Base-by-base conservation (phyloP, 1,284 basidiomycete species). In the Melampsora medusae region DNA sequence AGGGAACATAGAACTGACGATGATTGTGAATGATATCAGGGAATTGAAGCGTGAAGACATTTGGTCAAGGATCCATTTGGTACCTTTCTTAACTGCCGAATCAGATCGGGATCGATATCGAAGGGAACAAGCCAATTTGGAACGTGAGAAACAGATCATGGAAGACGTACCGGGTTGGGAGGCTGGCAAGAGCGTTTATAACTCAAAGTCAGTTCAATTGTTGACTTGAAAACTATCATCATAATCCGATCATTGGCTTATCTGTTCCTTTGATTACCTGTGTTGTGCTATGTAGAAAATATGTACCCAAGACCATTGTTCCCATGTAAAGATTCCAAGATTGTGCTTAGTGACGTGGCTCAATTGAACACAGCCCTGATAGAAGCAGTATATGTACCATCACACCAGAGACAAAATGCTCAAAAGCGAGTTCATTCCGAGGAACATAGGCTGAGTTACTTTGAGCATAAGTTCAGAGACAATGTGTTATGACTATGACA, bases 1-100 rank as follows among this genome's bases (percentile, higher is more conserved):
- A 19, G 14, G 4, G 17, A 25, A 9, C 16, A 22, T 12, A 67
- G 35, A 31, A 33, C 42, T 33, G 42, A 50, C 2, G 1, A 17
- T 7, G 7, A 28, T 33, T 16, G 5, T n/a, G 7, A 31, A 25
- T 19, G 19, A 68, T 69, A 77, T 22, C 83, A 98, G 96, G 84
- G 96, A 99, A 86, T 87, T 99, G 69, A 87, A 91, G 83, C 89
- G 97, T 79, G 96, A 99, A 86, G 91, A 92, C 84, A 89, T 90
- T 61, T 98, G 96, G 96, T 93, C 94, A 78, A 89, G 96, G 79
- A 96, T 99, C 82, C 89, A 99, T 86, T 88, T 98, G 64, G 91
- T 96, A 59, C 96, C 96, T 19, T 84, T 98, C 77, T 87, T 97
- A 64, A 87, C 95, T 79, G 95, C 95, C 66, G 95, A 99, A 84